Evolutionary conservation across 495 filamentous ascomycete genomes (phyloP).

Genomic region (Rusavskia elegans): DNA sequence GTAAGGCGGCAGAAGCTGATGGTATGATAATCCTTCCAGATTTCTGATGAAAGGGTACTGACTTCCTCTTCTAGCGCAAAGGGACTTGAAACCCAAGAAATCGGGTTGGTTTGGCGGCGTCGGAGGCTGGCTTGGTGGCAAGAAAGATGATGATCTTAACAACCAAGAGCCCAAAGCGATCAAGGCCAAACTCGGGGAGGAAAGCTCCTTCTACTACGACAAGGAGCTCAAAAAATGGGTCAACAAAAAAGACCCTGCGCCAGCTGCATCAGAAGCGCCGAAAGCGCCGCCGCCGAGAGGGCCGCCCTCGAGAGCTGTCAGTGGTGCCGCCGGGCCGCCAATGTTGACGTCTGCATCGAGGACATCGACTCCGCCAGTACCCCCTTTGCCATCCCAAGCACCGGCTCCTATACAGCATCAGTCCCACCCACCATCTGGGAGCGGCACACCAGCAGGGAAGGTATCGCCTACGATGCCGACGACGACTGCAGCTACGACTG

Average conservation of each 20-base stretch:
- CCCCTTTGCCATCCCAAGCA: conserved; percentile 16
- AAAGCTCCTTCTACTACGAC: conserved; percentile 86
- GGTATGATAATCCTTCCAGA: conserved; percentile 24
- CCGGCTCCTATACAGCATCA: too few species aligned
- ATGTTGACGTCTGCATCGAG: conserved; percentile 1
- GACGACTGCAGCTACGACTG: conserved; percentile 17
- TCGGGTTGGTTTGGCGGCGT: conserved; percentile 71
- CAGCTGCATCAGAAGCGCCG: conserved; percentile 26
- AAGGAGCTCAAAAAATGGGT: conserved; percentile 92
- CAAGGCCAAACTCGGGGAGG: conserved; percentile 87
- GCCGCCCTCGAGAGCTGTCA: conserved; percentile 19
- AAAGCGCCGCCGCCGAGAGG: conserved; percentile 32
- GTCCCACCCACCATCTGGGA: conserved; percentile 23
- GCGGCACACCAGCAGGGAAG: conserved; percentile 20
- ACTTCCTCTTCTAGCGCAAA: conserved; percentile 22
- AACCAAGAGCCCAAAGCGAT: conserved; percentile 51
- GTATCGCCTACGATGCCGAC: conserved; percentile 13
- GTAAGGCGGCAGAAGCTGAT: conserved; percentile 74
- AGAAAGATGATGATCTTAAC: conserved; percentile 42
- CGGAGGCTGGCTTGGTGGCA: conserved; percentile 64
- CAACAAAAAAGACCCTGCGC: conserved; percentile 67
- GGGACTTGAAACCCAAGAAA: conserved; percentile 39
- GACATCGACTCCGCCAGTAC: conserved; percentile 17
- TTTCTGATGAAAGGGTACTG: conserved; percentile 2
- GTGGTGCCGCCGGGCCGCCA: conserved; percentile 12